Evolutionary conservation across 345 rosid genomes (phyloP), one percentile per base, ranked within the genome.

Genomic region (Kernera saxatilis): DNA sequence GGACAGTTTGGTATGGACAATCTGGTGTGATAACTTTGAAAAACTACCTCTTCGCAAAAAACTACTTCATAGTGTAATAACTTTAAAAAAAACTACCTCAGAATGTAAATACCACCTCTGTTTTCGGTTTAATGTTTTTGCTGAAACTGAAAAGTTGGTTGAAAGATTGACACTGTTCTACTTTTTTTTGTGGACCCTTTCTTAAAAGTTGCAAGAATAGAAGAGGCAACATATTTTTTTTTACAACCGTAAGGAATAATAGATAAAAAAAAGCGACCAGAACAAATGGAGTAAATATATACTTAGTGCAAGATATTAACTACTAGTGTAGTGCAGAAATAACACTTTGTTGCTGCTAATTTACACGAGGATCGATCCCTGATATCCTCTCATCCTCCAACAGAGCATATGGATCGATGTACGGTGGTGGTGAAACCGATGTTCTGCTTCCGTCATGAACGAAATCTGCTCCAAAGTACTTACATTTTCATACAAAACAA

Each of bases 341-440:
- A 64, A 41, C 15, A 43, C 15, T 13, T 4, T 15, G 41, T 40
- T 23, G 30, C 18, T 30, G 51, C 52, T 85, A 93, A 55, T 87
- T 82, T 66, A 91, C 22, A 55, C 60, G 76, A 21, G 90, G 90
- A 46, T 87, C 80, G 17, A 70, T 84, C 73, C 77, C 82, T 35
- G 96, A 89, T 13, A 89, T 87, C 71, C 93, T 86, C 84, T 89
- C 88, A 40, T 91, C 99, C 75, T 91, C 88, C 70, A 88, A 78
- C 3, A 94, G 88, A 10, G 83, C 64, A 57, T 86, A 91, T 2
- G 97, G 99, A 78, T 83, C 93, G 2, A 82, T 63, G 40, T 85
- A 82, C 22, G 68, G 86, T 6, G 93, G 93, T 4, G 86, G 78
- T 1, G 89, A 77, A n/a, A 65, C n/a, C 1, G 82, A 53, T 5